These are phyloP conservation scores for Trametes sanguinea DNA, from an alignment of 768 basidiomycete genomes.

Conservation along the genomic window DNA sequence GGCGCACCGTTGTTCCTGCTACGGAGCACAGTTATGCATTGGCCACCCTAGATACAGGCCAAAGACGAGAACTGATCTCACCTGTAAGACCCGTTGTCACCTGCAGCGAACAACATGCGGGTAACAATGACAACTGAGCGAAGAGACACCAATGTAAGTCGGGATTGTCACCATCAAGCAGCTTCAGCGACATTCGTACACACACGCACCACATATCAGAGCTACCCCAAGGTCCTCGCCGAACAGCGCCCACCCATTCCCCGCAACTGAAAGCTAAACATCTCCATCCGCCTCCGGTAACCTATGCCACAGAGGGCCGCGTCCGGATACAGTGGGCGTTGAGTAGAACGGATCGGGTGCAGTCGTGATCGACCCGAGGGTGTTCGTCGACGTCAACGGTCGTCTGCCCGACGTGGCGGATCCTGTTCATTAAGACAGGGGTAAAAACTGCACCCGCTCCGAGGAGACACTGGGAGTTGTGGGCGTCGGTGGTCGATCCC, in stretches of 20 bases:
- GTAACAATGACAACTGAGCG: too few relatives aligned
- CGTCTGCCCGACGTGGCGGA: slow-evolving; percentile 15
- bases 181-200: too few relatives aligned
- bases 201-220: not conserved
- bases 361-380: slow-evolving; percentile 10
- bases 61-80: too few relatives aligned
- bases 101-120: too few relatives aligned
- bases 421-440: slow-evolving; percentile 23
- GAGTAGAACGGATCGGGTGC: slow-evolving; percentile 12
- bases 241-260: not conserved
- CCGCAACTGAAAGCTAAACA: not conserved
- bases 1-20: too few relatives aligned
- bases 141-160: too few relatives aligned
- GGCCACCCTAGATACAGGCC: too few relatives aligned
- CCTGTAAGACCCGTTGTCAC: too few relatives aligned
- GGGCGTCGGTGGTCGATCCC: slow-evolving; percentile 16
- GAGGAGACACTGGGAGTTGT: slow-evolving; percentile 16
- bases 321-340: not conserved
- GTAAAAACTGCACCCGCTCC: slow-evolving; percentile 21
- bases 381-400: slow-evolving; percentile 11
- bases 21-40: too few relatives aligned
- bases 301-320: not conserved
- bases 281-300: not conserved
- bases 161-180: too few relatives aligned
- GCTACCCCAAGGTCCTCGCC: not conserved